Conservation (phyloP, 306 rosid genomes). For the Lathyrus oleraceus region DNA sequence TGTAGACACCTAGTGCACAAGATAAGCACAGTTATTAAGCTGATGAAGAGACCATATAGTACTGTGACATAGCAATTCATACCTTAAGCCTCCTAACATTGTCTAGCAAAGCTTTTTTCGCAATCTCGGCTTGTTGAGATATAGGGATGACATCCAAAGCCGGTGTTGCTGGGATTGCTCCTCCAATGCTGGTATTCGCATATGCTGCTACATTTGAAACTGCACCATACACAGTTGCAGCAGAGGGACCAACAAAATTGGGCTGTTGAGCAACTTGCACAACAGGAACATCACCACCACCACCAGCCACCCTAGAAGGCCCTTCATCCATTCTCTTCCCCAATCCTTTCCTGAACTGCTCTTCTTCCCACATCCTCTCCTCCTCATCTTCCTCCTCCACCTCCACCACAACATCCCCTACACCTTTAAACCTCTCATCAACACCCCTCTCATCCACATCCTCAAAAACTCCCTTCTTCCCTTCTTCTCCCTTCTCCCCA, state of each 20-base stretch:
- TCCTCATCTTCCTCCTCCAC: constrained; percentile 66
- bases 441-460: constrained; percentile 60
- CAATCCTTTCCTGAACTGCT: constrained; percentile 89
- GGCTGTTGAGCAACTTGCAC: constrained; percentile 58
- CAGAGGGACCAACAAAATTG: constrained; percentile 47
- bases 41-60: background rate
- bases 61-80: constrained; percentile 3
- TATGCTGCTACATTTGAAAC: constrained; percentile 39
- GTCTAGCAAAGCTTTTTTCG: constrained; percentile 64
- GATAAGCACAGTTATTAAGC: background rate
- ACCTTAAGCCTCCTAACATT: constrained; percentile 85
- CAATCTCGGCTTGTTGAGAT: constrained; percentile 69
- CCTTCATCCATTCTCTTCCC: constrained; percentile 96
- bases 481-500: constrained; percentile 69
- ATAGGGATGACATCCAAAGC: constrained; percentile 60
- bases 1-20: background rate
- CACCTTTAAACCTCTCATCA: constrained; percentile 46
- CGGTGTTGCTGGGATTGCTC: constrained; percentile 44
- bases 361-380: constrained; percentile 93
- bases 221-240: constrained; percentile 43
- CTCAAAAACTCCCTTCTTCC: constrained; percentile 87
- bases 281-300: constrained; percentile 47
- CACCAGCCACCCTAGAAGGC: constrained; percentile 49
- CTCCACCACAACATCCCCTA: constrained; percentile 14
- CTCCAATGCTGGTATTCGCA: constrained; percentile 61